These are phyloP conservation scores for Hypericum perforatum DNA, from an alignment of 345 rosid species.

Conservation along the genomic window DNA sequence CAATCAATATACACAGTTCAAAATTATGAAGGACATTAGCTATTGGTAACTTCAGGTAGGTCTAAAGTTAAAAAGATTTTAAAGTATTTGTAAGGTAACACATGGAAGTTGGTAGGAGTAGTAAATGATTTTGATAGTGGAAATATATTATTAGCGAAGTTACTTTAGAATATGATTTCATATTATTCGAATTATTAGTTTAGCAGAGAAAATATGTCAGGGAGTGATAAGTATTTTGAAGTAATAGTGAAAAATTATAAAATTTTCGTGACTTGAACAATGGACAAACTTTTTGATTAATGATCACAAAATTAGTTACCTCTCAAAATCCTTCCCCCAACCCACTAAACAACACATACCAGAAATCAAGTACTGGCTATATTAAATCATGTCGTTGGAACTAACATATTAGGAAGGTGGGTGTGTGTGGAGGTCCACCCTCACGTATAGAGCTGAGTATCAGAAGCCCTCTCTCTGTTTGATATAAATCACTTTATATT, in stretches of 20 bases:
- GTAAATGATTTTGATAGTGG: too few species aligned
- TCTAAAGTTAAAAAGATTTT: slow-evolving; percentile 30
- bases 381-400: slow-evolving; percentile 25
- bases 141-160: too few species aligned
- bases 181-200: too few species aligned
- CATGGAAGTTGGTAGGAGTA: too few species aligned
- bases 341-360: slow-evolving; percentile 25
- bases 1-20: slow-evolving; percentile 10
- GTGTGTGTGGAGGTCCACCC: slow-evolving; percentile 8
- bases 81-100: slow-evolving; percentile 14
- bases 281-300: slow-evolving; percentile 8
- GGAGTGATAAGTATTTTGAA: too few species aligned
- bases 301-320: slow-evolving; percentile 21
- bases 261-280: not conserved
- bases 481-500: too few species aligned
- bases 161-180: slow-evolving; percentile 20
- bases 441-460: not conserved
- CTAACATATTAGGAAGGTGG: slow-evolving; percentile 23
- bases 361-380: slow-evolving; percentile 19
- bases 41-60: slow-evolving; percentile 40
- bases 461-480: too few species aligned
- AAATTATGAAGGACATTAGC: slow-evolving; percentile 15
- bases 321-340: slow-evolving; percentile 30
- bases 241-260: too few species aligned
- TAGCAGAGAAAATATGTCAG: too few species aligned